Evolutionary conservation across 495 filamentous ascomycete species (phyloP), one percentile per base, ranked within the genome.

Genomic region (Corynascus novoguineensis): DNA sequence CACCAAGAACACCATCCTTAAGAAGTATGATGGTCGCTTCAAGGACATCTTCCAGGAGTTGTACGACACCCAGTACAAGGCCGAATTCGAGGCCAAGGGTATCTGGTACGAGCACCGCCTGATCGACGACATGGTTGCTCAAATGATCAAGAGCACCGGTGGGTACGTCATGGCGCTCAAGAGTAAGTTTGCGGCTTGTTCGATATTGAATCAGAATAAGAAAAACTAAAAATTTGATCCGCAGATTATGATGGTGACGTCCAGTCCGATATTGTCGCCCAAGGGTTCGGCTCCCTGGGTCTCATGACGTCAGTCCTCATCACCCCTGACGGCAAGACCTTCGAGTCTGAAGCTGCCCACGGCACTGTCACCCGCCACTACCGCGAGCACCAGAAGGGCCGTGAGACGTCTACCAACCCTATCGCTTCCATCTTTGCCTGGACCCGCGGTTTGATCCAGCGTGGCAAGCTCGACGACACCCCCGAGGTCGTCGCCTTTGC

Each of bases 41-140:
- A 97, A 96, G 85, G 93, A 98, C 63, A 93, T 98, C 76, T 98
- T 98, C 84, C 88, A 98, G 82, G 88, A 95, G 67, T 83, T 97
- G 60, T 98, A 89, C 74, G 89, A 97, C 62, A 81, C 78, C 34
- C 77, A 85, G 65, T 98, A 97, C 80, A 83, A 86, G 78, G 81
- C 82, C 68, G 82, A 87, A 47, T 97, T 97, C 69, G 90, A 96
- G 67, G 86, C 86, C 64, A 87, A 90, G 78, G 78, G 79, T 45
- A 96, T 96, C 75, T 97, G 93, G 93, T 98, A 98, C 70, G 93
- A 98, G 85, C 93, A 98, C 76, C 86, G 93, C 63, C 79, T 98
- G 34, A 97, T 98, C 67, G 93, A 98, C 76, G 93, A 98, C 77
- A 98, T 98, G 93, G 93, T 98, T 55, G 93, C 93, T 47, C 92